Conservation (phyloP, 2,329 filamentous ascomycete genomes). For the Monilinia fructicola region DNA sequence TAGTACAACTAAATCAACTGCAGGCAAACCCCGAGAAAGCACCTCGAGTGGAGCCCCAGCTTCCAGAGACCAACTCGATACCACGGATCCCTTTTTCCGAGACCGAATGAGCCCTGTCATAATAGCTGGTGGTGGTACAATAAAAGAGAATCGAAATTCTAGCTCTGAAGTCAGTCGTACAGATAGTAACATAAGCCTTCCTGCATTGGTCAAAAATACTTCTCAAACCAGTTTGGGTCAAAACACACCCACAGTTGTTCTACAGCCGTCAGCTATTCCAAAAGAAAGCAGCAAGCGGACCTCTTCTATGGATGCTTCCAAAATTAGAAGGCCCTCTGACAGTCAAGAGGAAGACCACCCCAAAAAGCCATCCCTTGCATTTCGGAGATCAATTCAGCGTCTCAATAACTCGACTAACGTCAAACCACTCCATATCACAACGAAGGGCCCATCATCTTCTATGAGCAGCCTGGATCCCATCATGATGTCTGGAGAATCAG, state of each 20-base stretch:
- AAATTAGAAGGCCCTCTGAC: constrained; percentile 47
- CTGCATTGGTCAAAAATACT: constrained; percentile 46
- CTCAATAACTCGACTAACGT: constrained; percentile 47
- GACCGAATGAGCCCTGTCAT: constrained; percentile 65
- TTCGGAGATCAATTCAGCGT: constrained; percentile 55
- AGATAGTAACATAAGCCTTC: constrained; percentile 52
- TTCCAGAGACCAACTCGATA: constrained; percentile 53
- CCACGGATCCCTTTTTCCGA: constrained; percentile 56
- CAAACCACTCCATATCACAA: constrained; percentile 51
- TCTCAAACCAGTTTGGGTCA: constrained; percentile 33
- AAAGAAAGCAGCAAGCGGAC: constrained; percentile 37
- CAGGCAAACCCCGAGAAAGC: constrained; percentile 45
- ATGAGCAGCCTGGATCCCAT: constrained; percentile 58
- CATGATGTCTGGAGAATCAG: constrained; percentile 58
- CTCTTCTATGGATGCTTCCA: constrained; percentile 27
- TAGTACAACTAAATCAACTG: constrained; percentile 58
- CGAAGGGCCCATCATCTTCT: constrained; percentile 47
- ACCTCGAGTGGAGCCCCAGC: constrained; percentile 43
- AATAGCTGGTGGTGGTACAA: constrained; percentile 60
- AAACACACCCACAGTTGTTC: constrained; percentile 46
- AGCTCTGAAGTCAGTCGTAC: constrained; percentile 50
- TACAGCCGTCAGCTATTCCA: constrained; percentile 57
- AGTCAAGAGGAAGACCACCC: constrained; percentile 56
- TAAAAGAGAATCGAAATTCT: constrained; percentile 60
- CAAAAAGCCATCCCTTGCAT: constrained; percentile 54